Evolutionary conservation across 805 yeast genomes (phyloP), one percentile per base, ranked within the genome.

Genomic region (Alloascoidea africana): DNA sequence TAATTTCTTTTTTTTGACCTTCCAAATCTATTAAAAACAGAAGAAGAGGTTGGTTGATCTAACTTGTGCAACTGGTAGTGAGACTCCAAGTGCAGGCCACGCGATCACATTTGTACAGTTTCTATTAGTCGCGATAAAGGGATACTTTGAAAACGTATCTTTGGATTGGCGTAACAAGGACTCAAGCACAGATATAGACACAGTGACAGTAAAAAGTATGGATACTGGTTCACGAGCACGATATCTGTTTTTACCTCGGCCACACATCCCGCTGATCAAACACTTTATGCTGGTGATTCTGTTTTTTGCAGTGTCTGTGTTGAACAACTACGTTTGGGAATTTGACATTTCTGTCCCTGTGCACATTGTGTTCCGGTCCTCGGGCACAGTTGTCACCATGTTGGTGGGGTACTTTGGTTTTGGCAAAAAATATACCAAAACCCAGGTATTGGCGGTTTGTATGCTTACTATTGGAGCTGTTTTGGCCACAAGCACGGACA

Each of bases 281-380:
- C 70, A 73, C 60, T 35, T 66, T 2, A 33, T 67, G 4, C 59
- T 71, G 1, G 73, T 76, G 11, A 37, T 60, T 1, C 46, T 76
- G 42, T 75, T 68, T 48, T 75, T 70, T 45, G 35, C 60, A 4
- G 58, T 71, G 5, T 66, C 77, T 1, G 54, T 67, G 5, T 53
- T 74, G 23, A 77, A 73, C 48, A 81, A 81, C 48, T 50, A 55
- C 37, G 85, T 68, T 0, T 73, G 75, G 56, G 61, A 57, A 14
- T 74, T 58, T 50, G 62, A 72, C 27, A 60, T 81, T 17, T 67
- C 79, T 2, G 67, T 80, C 15, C 84, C 87, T 0, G 52, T 76
- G 17, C 85, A 79, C 48, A 77, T 77, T 17, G 67, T 78, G 4
- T 62, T 78, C 45, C 53, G 86, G 37, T 75, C 84, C 8, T 66